These are phyloP conservation scores for Saccharomycopsis sp. DNA, from an alignment of 805 yeast genomes.

Conservation along the genomic window DNA sequence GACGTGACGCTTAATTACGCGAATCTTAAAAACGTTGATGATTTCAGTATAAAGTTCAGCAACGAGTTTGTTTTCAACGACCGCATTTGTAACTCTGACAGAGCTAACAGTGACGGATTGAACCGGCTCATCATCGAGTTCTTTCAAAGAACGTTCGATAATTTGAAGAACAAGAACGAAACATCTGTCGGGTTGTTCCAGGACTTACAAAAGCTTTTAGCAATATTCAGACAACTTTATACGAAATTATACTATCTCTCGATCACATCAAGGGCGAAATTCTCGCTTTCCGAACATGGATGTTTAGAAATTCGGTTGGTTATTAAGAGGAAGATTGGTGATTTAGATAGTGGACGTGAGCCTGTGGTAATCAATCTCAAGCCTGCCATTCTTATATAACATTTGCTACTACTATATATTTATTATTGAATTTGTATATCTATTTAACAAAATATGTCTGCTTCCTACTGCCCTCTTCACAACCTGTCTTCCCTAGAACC, in stretches of 20 bases:
- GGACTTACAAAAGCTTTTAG: background rate
- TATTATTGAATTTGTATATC: background rate
- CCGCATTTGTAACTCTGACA: background rate
- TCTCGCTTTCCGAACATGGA: background rate
- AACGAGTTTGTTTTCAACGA: background rate
- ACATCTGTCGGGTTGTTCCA: background rate
- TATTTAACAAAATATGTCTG: too few relatives aligned
- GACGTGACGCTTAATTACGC: slow-evolving; percentile 23
- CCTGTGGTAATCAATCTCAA: background rate
- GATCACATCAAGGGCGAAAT: background rate
- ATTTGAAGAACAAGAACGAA: background rate
- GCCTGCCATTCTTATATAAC: background rate
- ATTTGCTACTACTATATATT: too few relatives aligned
- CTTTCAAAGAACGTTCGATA: background rate
- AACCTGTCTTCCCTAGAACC: too few relatives aligned
- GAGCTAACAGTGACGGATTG: background rate
- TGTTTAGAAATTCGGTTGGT: background rate
- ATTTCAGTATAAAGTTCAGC: background rate
- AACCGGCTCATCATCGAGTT: background rate
- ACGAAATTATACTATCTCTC: background rate
- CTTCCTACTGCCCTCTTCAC: too few relatives aligned
- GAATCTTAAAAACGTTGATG: background rate
- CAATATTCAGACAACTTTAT: background rate
- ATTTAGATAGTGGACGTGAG: background rate
- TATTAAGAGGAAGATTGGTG: background rate